phyloP scores from a whole-genome alignment of 371 early-diverging fungal species.

The Amoeboaphelidium protococcarum region DNA sequence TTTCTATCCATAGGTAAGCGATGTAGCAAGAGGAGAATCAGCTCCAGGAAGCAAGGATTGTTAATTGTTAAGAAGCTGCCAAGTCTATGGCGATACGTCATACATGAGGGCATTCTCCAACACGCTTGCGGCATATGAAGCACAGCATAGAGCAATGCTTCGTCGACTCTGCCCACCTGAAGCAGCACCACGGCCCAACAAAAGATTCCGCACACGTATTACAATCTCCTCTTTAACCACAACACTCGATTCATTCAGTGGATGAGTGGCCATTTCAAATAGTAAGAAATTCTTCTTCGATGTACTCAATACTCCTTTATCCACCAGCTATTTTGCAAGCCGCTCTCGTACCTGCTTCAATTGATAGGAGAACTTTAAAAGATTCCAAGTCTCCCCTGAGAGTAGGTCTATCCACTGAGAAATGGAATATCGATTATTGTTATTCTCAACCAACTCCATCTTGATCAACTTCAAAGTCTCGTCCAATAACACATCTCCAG shows the following conservation, averaged over 20 bases:
- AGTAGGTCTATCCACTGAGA: constrained; percentile 80
- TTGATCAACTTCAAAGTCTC: constrained; percentile 73
- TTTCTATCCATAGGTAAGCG: no score
- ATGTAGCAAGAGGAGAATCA: no score
- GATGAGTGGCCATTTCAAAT: constrained; percentile 76
- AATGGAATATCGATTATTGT: constrained; percentile 18
- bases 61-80: no score
- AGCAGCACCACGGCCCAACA: constrained; percentile 18
- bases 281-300: constrained; percentile 77
- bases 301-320: constrained; percentile 85
- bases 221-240: constrained; percentile 60
- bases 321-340: constrained; percentile 81
- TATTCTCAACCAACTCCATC: constrained; percentile 22
- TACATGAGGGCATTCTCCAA: constrained; percentile 89
- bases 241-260: no score
- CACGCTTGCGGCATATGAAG: constrained; percentile 83
- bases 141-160: constrained; percentile 71
- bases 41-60: no score
- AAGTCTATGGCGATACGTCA: no score
- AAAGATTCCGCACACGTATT: constrained; percentile 39
- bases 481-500: constrained; percentile 84
- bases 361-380: constrained; percentile 81
- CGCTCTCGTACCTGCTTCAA: constrained; percentile 89
- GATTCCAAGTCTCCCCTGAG: constrained; percentile 89
- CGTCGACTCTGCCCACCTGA: constrained; percentile 23